Evolutionary conservation across 345 rosid genomes (phyloP).

Genomic region (Isatis tinctoria): DNA sequence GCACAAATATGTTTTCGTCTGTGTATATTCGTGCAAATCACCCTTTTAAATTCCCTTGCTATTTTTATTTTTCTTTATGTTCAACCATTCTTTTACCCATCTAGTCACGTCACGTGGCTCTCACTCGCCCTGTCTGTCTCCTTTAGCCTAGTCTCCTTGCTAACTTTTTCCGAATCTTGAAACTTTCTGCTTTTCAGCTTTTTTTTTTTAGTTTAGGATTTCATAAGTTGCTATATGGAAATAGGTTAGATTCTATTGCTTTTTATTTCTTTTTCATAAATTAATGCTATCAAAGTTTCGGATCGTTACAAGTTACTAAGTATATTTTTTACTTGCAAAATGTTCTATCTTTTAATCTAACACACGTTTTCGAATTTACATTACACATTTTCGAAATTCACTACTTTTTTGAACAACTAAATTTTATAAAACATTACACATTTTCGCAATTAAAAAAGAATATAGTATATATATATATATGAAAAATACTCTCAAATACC

Average conservation of each 20-base stretch:
- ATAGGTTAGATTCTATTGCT: neutral
- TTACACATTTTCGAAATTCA: no score
- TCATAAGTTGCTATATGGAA: neutral
- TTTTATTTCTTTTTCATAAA: neutral
- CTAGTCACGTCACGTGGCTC: slow-evolving; percentile 25
- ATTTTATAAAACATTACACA: no score
- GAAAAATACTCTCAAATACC: no score
- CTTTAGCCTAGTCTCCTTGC: neutral
- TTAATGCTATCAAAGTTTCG: neutral
- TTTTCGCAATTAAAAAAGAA: no score
- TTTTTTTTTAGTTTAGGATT: neutral
- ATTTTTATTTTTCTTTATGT: neutral
- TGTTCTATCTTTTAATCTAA: no score
- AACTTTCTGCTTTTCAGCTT: slow-evolving; percentile 18
- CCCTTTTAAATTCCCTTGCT: neutral
- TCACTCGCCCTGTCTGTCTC: slow-evolving; percentile 21
- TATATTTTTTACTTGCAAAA: no score
- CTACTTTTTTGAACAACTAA: no score
- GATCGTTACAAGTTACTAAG: neutral
- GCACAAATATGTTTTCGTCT: no score
- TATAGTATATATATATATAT: no score
- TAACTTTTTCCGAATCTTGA: neutral
- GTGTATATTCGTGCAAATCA: no score
- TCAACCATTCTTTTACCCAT: neutral
- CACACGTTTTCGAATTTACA: no score